Evolutionary conservation across 805 yeast genomes (phyloP).

Genomic region (Wickerhamiella lipophila): DNA sequence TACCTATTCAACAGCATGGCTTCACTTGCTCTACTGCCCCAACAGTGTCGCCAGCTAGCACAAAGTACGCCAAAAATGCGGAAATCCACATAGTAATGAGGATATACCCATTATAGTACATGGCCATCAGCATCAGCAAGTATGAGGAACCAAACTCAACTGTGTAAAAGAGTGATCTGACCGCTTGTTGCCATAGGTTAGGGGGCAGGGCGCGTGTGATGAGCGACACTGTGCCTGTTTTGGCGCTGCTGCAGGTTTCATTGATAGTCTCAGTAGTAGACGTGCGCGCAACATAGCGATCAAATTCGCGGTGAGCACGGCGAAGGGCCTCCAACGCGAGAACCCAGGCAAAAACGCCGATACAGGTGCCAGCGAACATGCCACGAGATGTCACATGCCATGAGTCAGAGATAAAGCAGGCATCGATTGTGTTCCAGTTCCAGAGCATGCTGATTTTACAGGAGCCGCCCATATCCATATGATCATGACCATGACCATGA

Average conservation of each 20-base stretch:
- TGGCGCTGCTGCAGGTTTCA: slow-evolving; percentile 6
- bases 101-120: slow-evolving; percentile 63
- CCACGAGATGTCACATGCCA: slow-evolving; percentile 52
- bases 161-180: slow-evolving; percentile 39
- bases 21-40: slow-evolving; percentile 15
- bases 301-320: slow-evolving; percentile 39
- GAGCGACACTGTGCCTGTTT: not conserved
- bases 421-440: slow-evolving; percentile 60
- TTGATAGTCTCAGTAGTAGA: not conserved
- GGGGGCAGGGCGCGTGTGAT: slow-evolving; percentile 9
- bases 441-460: slow-evolving; percentile 44
- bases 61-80: slow-evolving; percentile 43
- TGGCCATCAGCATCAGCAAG: slow-evolving; percentile 56
- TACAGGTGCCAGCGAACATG: slow-evolving; percentile 61
- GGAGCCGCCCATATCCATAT: slow-evolving; percentile 16
- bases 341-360: slow-evolving; percentile 52
- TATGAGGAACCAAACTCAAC: slow-evolving; percentile 53
- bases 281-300: slow-evolving; percentile 22
- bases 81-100: slow-evolving; percentile 52
- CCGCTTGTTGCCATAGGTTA: slow-evolving; percentile 37
- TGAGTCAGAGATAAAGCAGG: slow-evolving; percentile 48
- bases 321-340: slow-evolving; percentile 46
- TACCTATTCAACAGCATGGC: slow-evolving; percentile 13
- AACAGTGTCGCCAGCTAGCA: slow-evolving; percentile 40
- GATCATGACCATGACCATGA: too few species aligned